These are phyloP conservation scores for Russula sp. DNA, from an alignment of 768 basidiomycete genomes.

Conservation along the genomic window DNA sequence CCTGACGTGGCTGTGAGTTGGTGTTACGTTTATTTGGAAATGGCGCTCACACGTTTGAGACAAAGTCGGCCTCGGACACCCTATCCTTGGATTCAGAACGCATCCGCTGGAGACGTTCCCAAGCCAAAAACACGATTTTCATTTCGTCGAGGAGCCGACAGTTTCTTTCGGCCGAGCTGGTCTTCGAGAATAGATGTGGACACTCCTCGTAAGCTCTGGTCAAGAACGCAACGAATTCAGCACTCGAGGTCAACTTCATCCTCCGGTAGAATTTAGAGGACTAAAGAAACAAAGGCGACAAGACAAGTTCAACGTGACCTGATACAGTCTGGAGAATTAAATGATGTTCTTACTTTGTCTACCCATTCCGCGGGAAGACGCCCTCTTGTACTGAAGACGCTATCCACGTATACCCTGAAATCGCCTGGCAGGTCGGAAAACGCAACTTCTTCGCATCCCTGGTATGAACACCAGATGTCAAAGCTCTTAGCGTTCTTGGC, in stretches of 20 bases:
- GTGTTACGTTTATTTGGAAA: not conserved
- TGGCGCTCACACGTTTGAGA: slow-evolving; percentile 44
- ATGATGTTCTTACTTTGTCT: slow-evolving; percentile 32
- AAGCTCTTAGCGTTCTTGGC: slow-evolving; percentile 44
- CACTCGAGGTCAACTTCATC: slow-evolving; percentile 26
- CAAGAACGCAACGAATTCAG: slow-evolving; percentile 33
- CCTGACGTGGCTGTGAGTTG: slow-evolving; percentile 26
- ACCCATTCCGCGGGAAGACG: slow-evolving; percentile 40
- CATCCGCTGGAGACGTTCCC: slow-evolving; percentile 42
- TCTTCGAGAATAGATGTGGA: slow-evolving; percentile 38
- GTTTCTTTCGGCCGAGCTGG: slow-evolving; percentile 22
- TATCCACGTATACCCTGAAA: slow-evolving; percentile 33
- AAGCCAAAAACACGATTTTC: slow-evolving; percentile 39
- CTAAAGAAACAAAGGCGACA: slow-evolving; percentile 19
- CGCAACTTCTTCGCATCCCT: slow-evolving; percentile 45
- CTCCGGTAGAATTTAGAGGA: slow-evolving; percentile 27
- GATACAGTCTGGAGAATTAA: not conserved
- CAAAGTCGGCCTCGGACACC: slow-evolving; percentile 51
- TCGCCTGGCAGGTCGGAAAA: slow-evolving; percentile 41
- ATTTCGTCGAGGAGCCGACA: slow-evolving; percentile 35
- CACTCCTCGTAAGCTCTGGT: slow-evolving; percentile 30
- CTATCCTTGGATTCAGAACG: slow-evolving; percentile 37
- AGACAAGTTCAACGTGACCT: not conserved
- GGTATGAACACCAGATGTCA: slow-evolving; percentile 46
- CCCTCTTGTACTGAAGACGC: slow-evolving; percentile 36